Conservation (phyloP, 495 filamentous ascomycete genomes). For the Neurospora sp. region DNA sequence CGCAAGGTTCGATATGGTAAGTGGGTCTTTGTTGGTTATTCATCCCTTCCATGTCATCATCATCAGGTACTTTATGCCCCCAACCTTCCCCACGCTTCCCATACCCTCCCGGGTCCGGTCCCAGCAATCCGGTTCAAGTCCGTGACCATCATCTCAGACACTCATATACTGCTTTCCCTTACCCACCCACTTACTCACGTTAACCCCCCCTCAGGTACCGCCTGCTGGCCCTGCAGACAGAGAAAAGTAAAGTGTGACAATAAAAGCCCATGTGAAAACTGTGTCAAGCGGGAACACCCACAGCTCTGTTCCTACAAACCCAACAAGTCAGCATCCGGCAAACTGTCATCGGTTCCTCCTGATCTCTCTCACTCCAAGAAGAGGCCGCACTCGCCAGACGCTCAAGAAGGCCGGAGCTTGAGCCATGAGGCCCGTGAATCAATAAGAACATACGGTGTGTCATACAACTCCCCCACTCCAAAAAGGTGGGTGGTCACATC, state of each 20-base stretch:
- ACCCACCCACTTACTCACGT: conserved; percentile 1
- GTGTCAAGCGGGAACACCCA: conserved; percentile 62
- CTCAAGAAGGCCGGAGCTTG: conserved; percentile 22
- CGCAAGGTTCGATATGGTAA: conserved; percentile 50
- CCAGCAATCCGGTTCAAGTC: not conserved
- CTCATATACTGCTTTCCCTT: too few relatives aligned
- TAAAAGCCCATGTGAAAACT: conserved; percentile 62
- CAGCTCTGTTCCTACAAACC: conserved; percentile 65
- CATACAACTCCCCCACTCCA: not conserved
- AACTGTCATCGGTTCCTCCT: conserved; percentile 23
- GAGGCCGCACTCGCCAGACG: conserved; percentile 37
- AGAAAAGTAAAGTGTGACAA: conserved; percentile 70
- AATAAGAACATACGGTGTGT: conserved; percentile 26
- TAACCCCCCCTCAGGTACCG: conserved; percentile 33
- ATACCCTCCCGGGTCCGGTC: not conserved
- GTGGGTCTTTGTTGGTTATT: conserved; percentile 10
- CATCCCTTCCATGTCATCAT: conserved; percentile 1
- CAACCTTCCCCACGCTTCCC: not conserved
- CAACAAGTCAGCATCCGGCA: conserved; percentile 47
- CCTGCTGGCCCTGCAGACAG: conserved; percentile 65
- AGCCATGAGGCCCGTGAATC: conserved; percentile 33
- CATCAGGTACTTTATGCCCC: not conserved
- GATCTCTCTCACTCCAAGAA: conserved; percentile 27
- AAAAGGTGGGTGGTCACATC: not conserved
- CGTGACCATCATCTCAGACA: not conserved